These are phyloP conservation scores for Aspergillus leporis DNA, from an alignment of 495 filamentous ascomycete genomes.

Conservation along the genomic window DNA sequence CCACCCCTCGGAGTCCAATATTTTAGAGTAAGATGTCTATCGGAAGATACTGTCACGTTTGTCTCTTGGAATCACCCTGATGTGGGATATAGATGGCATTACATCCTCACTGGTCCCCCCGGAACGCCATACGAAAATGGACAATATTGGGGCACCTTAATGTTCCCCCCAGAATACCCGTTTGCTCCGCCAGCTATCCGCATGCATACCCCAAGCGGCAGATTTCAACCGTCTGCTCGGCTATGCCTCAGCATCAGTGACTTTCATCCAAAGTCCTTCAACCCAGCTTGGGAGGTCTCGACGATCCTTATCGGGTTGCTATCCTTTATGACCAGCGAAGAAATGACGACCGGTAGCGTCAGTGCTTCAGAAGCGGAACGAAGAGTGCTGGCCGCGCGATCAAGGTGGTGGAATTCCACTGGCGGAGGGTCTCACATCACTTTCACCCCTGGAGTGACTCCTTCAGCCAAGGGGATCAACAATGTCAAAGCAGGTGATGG, in stretches of 20 bases:
- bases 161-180: slow-evolving; percentile 94
- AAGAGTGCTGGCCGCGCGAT: slow-evolving; percentile 71
- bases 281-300: slow-evolving; percentile 97
- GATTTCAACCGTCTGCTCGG: slow-evolving; percentile 89
- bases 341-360: slow-evolving; percentile 97
- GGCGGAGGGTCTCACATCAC: slow-evolving; percentile 79
- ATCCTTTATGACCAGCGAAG: slow-evolving; percentile 97
- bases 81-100: slow-evolving; percentile 80
- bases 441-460: slow-evolving; percentile 44
- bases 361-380: slow-evolving; percentile 76
- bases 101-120: slow-evolving; percentile 94
- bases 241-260: slow-evolving; percentile 94
- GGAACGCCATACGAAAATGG: slow-evolving; percentile 91
- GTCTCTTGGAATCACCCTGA: background rate
- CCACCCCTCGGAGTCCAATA: slow-evolving; percentile 92
- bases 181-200: slow-evolving; percentile 96
- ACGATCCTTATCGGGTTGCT: slow-evolving; percentile 94
- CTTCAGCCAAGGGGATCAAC: slow-evolving; percentile 57
- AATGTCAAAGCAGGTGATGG: slow-evolving; percentile 84
- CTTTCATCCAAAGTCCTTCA: slow-evolving; percentile 97
- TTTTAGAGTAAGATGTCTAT: slow-evolving; percentile 69
- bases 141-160: slow-evolving; percentile 97
- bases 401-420: slow-evolving; percentile 95
- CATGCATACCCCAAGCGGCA: slow-evolving; percentile 96
- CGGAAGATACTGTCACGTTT: background rate